A percentile compares a stretch with the other conserved stretches of the same genome.
phyloP scores from a whole-genome alignment of 192 early-diverging fungal genomes.

The Coemansia sp. region DNA sequence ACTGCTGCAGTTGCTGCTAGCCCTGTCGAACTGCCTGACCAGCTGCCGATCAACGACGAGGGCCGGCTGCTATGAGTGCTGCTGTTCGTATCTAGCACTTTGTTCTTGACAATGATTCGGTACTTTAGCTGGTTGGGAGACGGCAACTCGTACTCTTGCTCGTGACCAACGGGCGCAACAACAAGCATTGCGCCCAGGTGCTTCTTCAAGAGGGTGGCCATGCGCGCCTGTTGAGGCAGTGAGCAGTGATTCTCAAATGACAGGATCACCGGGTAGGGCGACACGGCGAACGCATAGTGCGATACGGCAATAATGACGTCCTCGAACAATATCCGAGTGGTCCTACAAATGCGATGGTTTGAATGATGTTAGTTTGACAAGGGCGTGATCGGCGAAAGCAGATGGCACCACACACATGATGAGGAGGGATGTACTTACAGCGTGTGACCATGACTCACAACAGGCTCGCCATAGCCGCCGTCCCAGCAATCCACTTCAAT shows the following conservation, averaged over 20 bases:
- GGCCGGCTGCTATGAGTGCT: slow-evolving; percentile 4
- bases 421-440: slow-evolving; percentile 53
- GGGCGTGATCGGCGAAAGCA: background rate
- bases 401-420: background rate
- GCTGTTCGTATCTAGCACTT: slow-evolving; percentile 28
- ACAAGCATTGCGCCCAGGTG: slow-evolving; percentile 71
- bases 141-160: slow-evolving; percentile 55
- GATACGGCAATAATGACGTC: slow-evolving; percentile 82
- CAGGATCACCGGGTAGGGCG: slow-evolving; percentile 80
- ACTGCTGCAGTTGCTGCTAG: background rate
- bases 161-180: slow-evolving; percentile 32
- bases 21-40: background rate
- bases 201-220: slow-evolving; percentile 70
- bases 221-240: slow-evolving; percentile 67
- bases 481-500: slow-evolving; percentile 96
- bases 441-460: slow-evolving; percentile 84
- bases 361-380: background rate
- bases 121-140: slow-evolving; percentile 69
- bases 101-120: slow-evolving; percentile 77
- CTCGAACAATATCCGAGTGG: slow-evolving; percentile 75
- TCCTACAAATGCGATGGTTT: slow-evolving; percentile 37
- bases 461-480: slow-evolving; percentile 71
- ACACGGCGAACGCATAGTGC: slow-evolving; percentile 82
- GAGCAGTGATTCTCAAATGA: slow-evolving; percentile 85
- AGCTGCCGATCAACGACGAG: slow-evolving; percentile 10